Base-by-base conservation (phyloP, 116 monocot genomes). In the Iris pallida region DNA sequence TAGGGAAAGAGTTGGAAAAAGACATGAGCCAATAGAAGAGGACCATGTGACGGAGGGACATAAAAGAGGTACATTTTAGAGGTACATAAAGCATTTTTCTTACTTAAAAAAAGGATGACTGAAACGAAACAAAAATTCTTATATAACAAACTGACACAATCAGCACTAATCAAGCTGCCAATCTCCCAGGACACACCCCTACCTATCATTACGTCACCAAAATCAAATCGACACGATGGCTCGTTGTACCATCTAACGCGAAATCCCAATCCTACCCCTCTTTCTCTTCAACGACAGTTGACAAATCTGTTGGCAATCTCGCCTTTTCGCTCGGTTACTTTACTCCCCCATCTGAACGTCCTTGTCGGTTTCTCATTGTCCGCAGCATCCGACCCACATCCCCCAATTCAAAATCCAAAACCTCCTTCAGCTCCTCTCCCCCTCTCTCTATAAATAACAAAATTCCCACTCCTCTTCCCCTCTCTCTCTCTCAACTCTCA, bases 291-390 rank as follows among this genome's bases (percentile, higher is more conserved):
- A 9, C 55, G 1, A 20, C 3, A 30, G 30, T 30, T 30, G 30
- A 30, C 30, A 0, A 30, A 30, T 30, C 5, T 8, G 51, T 8
- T 6, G 43, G 42, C 3, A 62, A 5, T 4, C 2, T 44, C 12
- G 42, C 44, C 62, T 44, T 62, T 58, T 42, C 44, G n/a, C 6
- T 6, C 12, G 12, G 51, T 14, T 14, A 3, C 12, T 14, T 52
- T 8, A 8, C 51, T 52, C 57, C 40, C 0, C 14, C 5, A 0
- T 30, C 30, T 30, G 30, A 30, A 30, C 30, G 30, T 30, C 2
- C 55, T 68, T 63, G 63, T 74, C 69, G 42, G n/a, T n/a, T 68
- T 60, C 69, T 45, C 9, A 19, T 43, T 69, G 70, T 62, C 62
- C 63, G 15, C 57, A 51, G 76, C 53, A 75, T 66, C 69, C 4